Conservation (phyloP, 805 yeast genomes). For the Pichia nanzhaoensis region DNA sequence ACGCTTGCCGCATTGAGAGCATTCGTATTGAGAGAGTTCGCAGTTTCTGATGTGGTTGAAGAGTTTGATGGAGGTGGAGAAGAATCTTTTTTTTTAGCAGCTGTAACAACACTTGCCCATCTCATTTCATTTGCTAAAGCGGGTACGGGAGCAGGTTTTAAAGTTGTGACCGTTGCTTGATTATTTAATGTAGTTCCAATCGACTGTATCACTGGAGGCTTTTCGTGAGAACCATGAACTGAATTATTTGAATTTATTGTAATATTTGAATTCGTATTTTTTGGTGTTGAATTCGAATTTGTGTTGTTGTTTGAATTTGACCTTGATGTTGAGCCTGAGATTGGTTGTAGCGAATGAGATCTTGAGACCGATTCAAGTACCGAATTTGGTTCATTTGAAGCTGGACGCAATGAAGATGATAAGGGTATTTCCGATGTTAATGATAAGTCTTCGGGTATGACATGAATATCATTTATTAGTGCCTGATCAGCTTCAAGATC, state of each 20-base stretch:
- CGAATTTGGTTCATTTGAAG: slow-evolving; percentile 6
- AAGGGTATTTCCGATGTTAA: too few relatives aligned
- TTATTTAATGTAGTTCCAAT: slow-evolving; percentile 15
- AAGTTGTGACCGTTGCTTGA: slow-evolving; percentile 23
- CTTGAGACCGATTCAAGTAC: slow-evolving; percentile 1
- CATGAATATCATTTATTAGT: slow-evolving; percentile 27
- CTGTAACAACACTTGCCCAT: slow-evolving; percentile 31
- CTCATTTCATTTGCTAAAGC: slow-evolving; percentile 27
- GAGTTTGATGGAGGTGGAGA: slow-evolving; percentile 3
- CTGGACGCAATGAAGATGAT: slow-evolving; percentile 7
- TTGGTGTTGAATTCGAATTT: background rate
- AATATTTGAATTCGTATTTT: slow-evolving; percentile 4
- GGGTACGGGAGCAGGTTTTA: slow-evolving; percentile 33
- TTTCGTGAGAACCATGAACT: slow-evolving; percentile 2
- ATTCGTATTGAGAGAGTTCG: slow-evolving; percentile 21
- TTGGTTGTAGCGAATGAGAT: slow-evolving; percentile 6
- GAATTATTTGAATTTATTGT: background rate
- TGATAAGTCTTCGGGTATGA: slow-evolving; percentile 14
- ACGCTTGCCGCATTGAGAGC: slow-evolving; percentile 34
- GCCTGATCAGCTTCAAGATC: slow-evolving; percentile 49
- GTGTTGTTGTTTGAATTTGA: background rate
- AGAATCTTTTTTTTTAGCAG: slow-evolving; percentile 13
- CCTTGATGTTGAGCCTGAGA: slow-evolving; percentile 9
- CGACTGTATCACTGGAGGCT: slow-evolving; percentile 14
- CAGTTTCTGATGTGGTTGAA: slow-evolving; percentile 22